Evolutionary conservation across 371 early-diverging fungal species (phyloP).

Genomic region (Apophysomyces variabilis): DNA sequence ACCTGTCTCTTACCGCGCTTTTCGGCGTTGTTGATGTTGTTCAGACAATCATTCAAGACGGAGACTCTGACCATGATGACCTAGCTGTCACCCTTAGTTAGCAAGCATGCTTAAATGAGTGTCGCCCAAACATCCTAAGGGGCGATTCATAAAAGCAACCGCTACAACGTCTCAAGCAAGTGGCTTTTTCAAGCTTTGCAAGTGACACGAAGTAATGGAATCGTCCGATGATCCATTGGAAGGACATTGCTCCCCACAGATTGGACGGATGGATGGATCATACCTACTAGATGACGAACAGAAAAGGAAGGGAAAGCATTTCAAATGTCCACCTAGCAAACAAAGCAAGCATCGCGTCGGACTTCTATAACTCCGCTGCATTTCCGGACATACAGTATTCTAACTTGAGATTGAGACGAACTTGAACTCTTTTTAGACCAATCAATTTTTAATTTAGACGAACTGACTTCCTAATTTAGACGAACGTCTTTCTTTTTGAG

Average conservation of each 20-base stretch:
- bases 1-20: constrained; percentile 93
- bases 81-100: constrained; percentile 11
- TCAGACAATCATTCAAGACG: constrained; percentile 87
- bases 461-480: no score
- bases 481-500: no score
- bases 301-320: background rate
- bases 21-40: constrained; percentile 91
- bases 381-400: no score
- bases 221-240: constrained; percentile 2
- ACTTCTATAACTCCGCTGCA: no score
- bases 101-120: constrained; percentile 27
- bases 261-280: constrained; percentile 23
- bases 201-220: constrained; percentile 16
- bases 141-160: constrained; percentile 21
- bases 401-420: no score
- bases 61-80: constrained; percentile 22
- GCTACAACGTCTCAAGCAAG: constrained; percentile 18
- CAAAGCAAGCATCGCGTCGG: no score
- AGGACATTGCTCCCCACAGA: background rate
- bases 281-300: background rate
- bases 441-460: no score
- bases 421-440: no score
- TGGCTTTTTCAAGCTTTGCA: constrained; percentile 17
- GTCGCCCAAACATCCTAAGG: constrained; percentile 21
- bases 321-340: background rate